Percentiles rank a stretch among this genome's conserved stretches.
Conservation (phyloP, 257 asterid genomes). For the Nicotiana tabacum region DNA sequence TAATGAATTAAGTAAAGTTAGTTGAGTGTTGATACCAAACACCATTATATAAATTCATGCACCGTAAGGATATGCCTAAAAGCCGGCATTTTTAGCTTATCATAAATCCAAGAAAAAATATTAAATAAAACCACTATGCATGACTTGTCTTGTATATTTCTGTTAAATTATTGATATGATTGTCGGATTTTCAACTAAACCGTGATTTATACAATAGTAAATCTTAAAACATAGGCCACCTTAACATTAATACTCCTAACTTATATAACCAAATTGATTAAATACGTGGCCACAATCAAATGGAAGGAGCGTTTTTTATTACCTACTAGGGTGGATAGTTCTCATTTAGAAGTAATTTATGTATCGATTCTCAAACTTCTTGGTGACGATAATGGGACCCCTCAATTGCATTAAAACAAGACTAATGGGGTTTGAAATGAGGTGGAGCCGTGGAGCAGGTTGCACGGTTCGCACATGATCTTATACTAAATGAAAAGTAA, state of each 20-base stretch:
- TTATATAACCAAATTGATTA: not conserved
- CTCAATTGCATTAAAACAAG: not conserved
- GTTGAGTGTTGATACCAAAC: conserved; percentile 13
- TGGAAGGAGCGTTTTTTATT: not conserved
- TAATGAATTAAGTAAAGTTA: conserved; percentile 2
- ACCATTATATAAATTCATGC: not conserved
- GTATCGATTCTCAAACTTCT: not conserved
- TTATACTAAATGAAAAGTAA: too few species aligned
- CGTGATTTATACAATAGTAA: not conserved
- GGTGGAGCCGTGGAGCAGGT: too few species aligned
- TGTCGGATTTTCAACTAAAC: not conserved
- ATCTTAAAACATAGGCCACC: not conserved
- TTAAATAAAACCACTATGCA: not conserved
- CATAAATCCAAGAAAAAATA: not conserved
- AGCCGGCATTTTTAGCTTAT: not conserved
- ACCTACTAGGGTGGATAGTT: not conserved
- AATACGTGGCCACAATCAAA: not conserved
- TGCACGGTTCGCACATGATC: too few species aligned
- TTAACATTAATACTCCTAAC: not conserved
- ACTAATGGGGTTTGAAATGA: not conserved
- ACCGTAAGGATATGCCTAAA: not conserved
- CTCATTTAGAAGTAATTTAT: not conserved
- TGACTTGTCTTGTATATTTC: not conserved
- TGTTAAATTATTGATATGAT: conserved; percentile 6
- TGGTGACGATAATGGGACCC: not conserved